Evolutionary conservation across 1,139 yeast genomes (phyloP).

Genomic region (Kurtzmaniella quercitrusa): DNA sequence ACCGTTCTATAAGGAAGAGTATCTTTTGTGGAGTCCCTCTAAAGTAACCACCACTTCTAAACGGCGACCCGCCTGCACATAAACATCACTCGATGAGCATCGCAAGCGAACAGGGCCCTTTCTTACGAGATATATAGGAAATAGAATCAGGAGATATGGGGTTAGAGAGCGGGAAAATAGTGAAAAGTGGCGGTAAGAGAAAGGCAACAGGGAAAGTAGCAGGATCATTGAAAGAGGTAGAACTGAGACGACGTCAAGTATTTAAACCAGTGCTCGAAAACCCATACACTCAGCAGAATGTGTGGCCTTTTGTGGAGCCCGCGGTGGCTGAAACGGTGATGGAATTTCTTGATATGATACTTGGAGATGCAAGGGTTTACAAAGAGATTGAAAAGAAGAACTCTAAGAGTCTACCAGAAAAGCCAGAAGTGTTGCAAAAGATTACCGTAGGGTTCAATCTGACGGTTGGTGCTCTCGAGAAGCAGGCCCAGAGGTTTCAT

Average conservation of each 20-base stretch:
- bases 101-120: constrained; percentile 2
- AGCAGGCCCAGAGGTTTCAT: constrained; percentile 31
- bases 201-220: constrained; percentile 3
- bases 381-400: constrained; percentile 13
- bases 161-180: background rate
- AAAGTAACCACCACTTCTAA: background rate
- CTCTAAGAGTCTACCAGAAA: constrained; percentile 11
- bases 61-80: background rate
- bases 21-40: background rate
- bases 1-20: too few relatives aligned
- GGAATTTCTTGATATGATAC: constrained; percentile 34
- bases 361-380: constrained; percentile 35
- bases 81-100: background rate
- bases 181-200: background rate
- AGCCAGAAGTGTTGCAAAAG: constrained; percentile 22
- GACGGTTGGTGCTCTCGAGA: constrained; percentile 46
- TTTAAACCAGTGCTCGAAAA: constrained; percentile 60
- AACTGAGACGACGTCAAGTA: constrained; percentile 45
- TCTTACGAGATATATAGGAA: background rate
- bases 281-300: constrained; percentile 47
- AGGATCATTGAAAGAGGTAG: constrained; percentile 38
- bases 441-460: constrained; percentile 52
- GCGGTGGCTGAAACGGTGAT: constrained; percentile 32
- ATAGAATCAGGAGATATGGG: background rate
- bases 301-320: constrained; percentile 50